Conservation (phyloP, 2,329 filamentous ascomycete genomes). For the Pseudocercospora macadamiae region DNA sequence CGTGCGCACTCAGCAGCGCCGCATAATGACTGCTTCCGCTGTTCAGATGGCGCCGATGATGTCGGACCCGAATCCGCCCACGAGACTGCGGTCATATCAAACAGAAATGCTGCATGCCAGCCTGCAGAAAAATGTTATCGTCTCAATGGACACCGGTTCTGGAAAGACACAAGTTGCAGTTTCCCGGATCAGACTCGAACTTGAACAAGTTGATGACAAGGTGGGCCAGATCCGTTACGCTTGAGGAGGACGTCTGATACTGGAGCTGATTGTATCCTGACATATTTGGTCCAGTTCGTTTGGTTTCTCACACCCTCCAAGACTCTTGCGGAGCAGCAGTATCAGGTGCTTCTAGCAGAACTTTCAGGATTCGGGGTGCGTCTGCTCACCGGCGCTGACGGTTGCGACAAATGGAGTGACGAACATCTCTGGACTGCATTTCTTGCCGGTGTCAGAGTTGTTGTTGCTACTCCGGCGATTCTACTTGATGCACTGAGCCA, state of each 20-base stretch:
- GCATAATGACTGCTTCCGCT: too few species aligned
- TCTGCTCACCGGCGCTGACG: conserved; percentile 68
- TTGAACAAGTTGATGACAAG: conserved; percentile 45
- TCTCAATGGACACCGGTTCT: conserved; percentile 54
- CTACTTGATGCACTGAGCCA: conserved; percentile 74
- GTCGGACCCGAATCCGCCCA: background rate
- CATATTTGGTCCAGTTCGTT: conserved; percentile 38
- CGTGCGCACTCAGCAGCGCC: too few species aligned
- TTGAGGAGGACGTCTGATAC: background rate
- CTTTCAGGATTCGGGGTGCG: conserved; percentile 58
- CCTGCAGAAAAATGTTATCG: conserved; percentile 49
- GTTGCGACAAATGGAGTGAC: conserved; percentile 73
- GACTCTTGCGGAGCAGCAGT: conserved; percentile 51
- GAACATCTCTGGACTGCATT: conserved; percentile 68
- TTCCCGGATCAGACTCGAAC: conserved; percentile 47
- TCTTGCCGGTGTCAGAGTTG: conserved; percentile 66
- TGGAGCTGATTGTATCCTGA: background rate
- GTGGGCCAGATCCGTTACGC: conserved; percentile 32
- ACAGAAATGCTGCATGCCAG: conserved; percentile 53
- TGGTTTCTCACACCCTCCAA: conserved; percentile 54
- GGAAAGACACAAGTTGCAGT: conserved; percentile 54
- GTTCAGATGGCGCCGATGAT: too few species aligned
- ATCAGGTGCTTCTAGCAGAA: conserved; percentile 38
- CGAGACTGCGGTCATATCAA: conserved; percentile 48
- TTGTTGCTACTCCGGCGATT: conserved; percentile 77